A percentile compares a stretch with the other conserved stretches of the same genome.
These are phyloP conservation scores for Aspergillus piperis DNA, from an alignment of 2,329 filamentous ascomycete genomes.

Conservation along the genomic window DNA sequence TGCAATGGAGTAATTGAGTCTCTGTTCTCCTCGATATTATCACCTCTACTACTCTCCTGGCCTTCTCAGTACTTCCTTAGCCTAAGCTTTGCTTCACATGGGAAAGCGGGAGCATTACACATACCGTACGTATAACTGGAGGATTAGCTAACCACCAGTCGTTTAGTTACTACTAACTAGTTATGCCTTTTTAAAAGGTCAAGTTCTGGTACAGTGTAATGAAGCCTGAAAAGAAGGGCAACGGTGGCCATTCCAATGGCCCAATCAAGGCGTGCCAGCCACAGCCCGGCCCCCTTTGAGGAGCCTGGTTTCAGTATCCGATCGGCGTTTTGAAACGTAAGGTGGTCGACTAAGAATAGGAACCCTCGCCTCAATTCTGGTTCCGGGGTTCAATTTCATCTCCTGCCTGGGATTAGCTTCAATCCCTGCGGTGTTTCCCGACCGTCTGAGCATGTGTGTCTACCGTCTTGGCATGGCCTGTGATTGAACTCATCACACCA, in stretches of 20 bases:
- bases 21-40: too few relatives aligned
- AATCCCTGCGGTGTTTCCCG: background rate
- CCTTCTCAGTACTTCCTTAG: too few relatives aligned
- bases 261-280: constrained; percentile 9
- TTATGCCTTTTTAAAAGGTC: background rate
- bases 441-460: background rate
- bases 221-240: constrained; percentile 6
- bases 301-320: constrained; percentile 14
- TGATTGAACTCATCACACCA: too few relatives aligned
- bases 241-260: constrained; percentile 13
- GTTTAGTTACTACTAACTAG: background rate
- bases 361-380: constrained; percentile 5
- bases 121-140: too few relatives aligned
- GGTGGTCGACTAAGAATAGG: constrained; percentile 12
- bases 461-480: background rate
- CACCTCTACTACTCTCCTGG: too few relatives aligned
- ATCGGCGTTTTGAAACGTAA: constrained; percentile 17
- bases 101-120: too few relatives aligned
- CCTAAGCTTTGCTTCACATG: too few relatives aligned
- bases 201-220: background rate
- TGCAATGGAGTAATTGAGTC: too few relatives aligned
- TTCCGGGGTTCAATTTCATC: background rate
- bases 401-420: background rate
- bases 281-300: constrained; percentile 8
- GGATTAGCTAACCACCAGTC: background rate